A percentile compares a stretch with the other conserved stretches of the same genome.
Evolutionary conservation across 345 rosid species (phyloP).

Genomic region (Populus simonii): DNA sequence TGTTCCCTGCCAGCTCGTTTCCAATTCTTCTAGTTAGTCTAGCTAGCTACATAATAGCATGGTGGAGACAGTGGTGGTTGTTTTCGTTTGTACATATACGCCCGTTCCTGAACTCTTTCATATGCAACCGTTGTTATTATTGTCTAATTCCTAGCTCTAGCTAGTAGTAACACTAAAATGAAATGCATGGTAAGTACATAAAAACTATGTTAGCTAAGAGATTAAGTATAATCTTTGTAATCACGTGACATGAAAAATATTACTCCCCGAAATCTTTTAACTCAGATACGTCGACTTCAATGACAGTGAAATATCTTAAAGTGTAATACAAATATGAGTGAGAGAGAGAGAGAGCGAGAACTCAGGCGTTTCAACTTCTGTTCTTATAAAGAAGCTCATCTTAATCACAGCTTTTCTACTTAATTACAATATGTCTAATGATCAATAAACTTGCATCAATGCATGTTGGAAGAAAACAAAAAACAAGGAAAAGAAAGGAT

Average conservation of each 20-base stretch:
- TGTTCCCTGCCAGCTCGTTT: background rate
- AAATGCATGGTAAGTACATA: background rate
- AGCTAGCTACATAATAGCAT: background rate
- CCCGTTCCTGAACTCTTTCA: background rate
- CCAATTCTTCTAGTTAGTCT: background rate
- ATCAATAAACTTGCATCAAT: constrained; percentile 23
- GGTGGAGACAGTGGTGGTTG: background rate
- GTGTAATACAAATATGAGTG: background rate
- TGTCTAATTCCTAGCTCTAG: background rate
- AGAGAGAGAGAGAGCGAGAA: background rate
- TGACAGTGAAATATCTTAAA: background rate
- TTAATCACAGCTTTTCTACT: constrained; percentile 6
- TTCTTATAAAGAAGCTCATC: constrained; percentile 7
- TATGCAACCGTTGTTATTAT: background rate
- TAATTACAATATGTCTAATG: constrained; percentile 23
- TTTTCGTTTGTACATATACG: background rate
- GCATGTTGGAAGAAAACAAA: constrained; percentile 7
- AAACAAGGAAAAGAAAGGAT: background rate
- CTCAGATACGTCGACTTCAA: background rate
- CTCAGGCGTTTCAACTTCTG: constrained; percentile 1
- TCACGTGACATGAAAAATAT: background rate
- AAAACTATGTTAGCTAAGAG: background rate
- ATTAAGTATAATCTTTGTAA: background rate
- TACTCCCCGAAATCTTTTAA: background rate
- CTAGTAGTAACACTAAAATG: background rate